Percentiles rank a stretch among this genome's conserved stretches.
phyloP scores from a whole-genome alignment of 2,329 filamentous ascomycete species.

The Sclerotinia borealis region DNA sequence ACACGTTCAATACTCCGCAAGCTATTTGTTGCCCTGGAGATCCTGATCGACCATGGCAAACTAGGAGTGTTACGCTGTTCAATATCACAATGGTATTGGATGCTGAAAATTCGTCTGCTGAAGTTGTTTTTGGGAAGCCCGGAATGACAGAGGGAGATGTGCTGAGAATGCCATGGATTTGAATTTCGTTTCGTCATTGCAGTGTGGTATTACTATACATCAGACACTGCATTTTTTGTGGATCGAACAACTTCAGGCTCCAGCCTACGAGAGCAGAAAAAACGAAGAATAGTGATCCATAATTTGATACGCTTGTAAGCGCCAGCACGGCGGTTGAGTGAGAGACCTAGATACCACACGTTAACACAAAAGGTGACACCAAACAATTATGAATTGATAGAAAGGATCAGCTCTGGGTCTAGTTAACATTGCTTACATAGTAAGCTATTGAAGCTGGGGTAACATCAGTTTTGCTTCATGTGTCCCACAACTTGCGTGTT shows the following conservation, averaged over 20 bases:
- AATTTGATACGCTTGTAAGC: too few relatives aligned
- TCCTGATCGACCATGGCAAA: slow-evolving; percentile 25
- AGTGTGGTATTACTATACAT: background rate
- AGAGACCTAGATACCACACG: too few relatives aligned
- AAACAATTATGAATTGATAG: too few relatives aligned
- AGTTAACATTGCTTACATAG: too few relatives aligned
- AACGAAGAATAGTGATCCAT: background rate
- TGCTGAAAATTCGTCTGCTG: background rate
- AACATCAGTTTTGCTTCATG: too few relatives aligned
- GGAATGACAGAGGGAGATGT: background rate
- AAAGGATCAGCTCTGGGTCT: too few relatives aligned
- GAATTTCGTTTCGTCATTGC: background rate
- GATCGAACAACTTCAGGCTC: background rate
- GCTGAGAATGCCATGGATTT: background rate
- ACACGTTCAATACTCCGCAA: slow-evolving; percentile 33
- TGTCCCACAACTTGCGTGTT: too few relatives aligned
- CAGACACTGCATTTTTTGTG: background rate
- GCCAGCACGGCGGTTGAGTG: too few relatives aligned
- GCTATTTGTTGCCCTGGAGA: slow-evolving; percentile 35
- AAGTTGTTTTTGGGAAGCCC: background rate
- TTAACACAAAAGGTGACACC: too few relatives aligned
- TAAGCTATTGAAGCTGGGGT: too few relatives aligned
- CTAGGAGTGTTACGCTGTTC: slow-evolving; percentile 33
- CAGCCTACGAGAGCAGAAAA: background rate
- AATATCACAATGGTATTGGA: slow-evolving; percentile 22